Evolutionary conservation across 164 flowering plant genomes (phyloP).

Genomic region (Vitis riparia): DNA sequence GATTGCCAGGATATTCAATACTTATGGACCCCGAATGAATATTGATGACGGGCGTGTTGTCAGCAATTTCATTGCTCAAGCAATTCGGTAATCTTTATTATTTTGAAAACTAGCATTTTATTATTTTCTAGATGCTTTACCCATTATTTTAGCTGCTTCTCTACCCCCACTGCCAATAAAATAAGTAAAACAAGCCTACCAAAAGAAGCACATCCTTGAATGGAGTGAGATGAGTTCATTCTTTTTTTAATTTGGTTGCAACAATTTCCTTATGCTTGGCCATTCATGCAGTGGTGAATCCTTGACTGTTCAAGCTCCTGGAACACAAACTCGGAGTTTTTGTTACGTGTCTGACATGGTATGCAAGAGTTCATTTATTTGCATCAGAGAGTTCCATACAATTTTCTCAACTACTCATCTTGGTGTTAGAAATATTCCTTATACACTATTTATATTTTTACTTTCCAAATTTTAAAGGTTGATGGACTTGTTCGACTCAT

Average conservation of each 20-base stretch:
- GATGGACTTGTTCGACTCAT: conserved; percentile 80
- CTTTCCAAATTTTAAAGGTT: conserved; percentile 35
- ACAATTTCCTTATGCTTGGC: neutral
- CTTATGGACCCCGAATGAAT: conserved; percentile 87
- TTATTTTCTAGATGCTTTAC: no score
- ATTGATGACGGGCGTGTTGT: conserved; percentile 92
- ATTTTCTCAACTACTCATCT: no score
- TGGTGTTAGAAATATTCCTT: no score
- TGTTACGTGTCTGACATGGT: conserved; percentile 76
- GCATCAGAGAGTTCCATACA: neutral
- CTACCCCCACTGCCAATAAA: no score
- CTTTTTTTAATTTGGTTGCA: no score
- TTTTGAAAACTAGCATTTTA: no score
- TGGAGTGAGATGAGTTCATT: neutral
- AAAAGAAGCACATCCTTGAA: neutral
- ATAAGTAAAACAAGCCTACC: no score
- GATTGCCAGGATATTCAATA: conserved; percentile 81
- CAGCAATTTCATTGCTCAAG: conserved; percentile 89
- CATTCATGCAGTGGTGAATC: conserved; percentile 46
- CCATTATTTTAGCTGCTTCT: no score
- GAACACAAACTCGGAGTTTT: conserved; percentile 82
- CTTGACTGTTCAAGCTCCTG: conserved; percentile 68
- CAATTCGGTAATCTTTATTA: conserved; percentile 44
- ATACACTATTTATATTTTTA: no score
- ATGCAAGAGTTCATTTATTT: conserved; percentile 8